Percentiles rank a stretch among this genome's conserved stretches.
These are phyloP conservation scores for Boletellus ananas DNA, from an alignment of 768 basidiomycete genomes.

Conservation along the genomic window DNA sequence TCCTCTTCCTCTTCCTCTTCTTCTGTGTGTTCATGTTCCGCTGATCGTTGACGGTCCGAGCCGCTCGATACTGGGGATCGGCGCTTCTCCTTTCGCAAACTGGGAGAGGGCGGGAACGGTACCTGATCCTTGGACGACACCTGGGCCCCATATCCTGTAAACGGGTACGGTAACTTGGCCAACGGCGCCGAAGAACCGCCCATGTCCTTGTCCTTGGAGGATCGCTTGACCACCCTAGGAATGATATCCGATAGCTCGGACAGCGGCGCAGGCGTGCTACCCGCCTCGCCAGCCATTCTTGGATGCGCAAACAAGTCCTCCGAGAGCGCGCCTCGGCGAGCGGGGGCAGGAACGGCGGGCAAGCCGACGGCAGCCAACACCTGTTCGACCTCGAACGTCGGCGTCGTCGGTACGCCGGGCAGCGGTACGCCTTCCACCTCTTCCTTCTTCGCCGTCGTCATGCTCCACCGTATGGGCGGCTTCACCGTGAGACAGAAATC, in stretches of 20 bases:
- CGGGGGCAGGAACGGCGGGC: constrained; percentile 46
- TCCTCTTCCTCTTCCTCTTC: constrained; percentile 20
- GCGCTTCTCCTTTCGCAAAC: constrained; percentile 38
- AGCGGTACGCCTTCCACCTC: constrained; percentile 20
- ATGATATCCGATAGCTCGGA: constrained; percentile 39
- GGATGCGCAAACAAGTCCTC: constrained; percentile 65
- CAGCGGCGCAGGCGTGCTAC: constrained; percentile 18
- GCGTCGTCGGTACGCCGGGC: constrained; percentile 30
- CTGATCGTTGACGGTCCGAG: constrained; percentile 29
- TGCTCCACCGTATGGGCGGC: constrained; percentile 34
- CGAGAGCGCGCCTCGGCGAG: constrained; percentile 55
- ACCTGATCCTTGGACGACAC: constrained; percentile 60
- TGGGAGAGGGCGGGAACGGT: constrained; percentile 71
- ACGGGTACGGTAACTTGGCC: constrained; percentile 65
- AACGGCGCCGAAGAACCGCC: constrained; percentile 41
- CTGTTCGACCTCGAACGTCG: constrained; percentile 49
- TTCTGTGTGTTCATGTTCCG: constrained; percentile 28
- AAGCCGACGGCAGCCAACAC: constrained; percentile 57
- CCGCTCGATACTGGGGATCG: constrained; percentile 26
- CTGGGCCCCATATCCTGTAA: constrained; percentile 57
- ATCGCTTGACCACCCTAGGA: constrained; percentile 43
- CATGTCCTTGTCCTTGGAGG: constrained; percentile 45
- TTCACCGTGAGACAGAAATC: constrained; percentile 68
- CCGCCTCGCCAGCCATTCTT: constrained; percentile 23
- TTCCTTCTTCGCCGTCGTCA: constrained; percentile 32